These are phyloP conservation scores for Botrytis porri DNA, from an alignment of 2,329 filamentous ascomycete genomes.

Conservation along the genomic window DNA sequence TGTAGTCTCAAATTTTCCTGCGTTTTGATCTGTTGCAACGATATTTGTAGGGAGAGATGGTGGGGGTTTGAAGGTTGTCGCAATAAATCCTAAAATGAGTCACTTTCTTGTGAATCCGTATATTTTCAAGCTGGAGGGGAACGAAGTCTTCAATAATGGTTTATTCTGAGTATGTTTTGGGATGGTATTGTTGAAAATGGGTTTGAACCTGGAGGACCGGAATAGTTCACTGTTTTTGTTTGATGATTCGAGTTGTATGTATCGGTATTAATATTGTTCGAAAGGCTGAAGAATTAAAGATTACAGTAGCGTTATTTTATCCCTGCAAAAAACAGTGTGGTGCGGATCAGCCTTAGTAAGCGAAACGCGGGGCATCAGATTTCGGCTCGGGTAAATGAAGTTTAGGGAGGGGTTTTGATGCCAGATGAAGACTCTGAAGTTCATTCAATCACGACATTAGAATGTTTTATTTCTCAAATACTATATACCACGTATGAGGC, in stretches of 20 bases:
- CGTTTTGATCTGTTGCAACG: not conserved
- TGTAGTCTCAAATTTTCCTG: not conserved
- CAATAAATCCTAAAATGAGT: constrained; percentile 16
- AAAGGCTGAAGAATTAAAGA: constrained; percentile 18
- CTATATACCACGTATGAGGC: not conserved
- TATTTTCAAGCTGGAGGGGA: not conserved
- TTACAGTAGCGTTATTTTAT: constrained; percentile 14
- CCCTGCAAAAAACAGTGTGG: constrained; percentile 8
- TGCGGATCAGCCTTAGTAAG: not conserved
- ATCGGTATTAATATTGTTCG: not conserved
- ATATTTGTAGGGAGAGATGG: not conserved
- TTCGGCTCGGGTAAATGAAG: not conserved
- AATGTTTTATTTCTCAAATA: not conserved
- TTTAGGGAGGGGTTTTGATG: not conserved
- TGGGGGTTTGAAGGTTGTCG: constrained; percentile 8
- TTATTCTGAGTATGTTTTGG: not conserved
- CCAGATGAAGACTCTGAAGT: not conserved
- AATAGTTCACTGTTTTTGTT: not conserved
- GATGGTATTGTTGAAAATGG: not conserved
- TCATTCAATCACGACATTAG: not conserved
- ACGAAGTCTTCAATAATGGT: not conserved
- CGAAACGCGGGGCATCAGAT: constrained; percentile 14
- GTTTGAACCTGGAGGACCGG: not conserved
- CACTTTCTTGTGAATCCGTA: constrained; percentile 10
- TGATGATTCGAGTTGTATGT: not conserved